Evolutionary conservation across 2,329 filamentous ascomycete species (phyloP), one percentile per base, ranked within the genome.

Genomic region (Claviceps capensis): DNA sequence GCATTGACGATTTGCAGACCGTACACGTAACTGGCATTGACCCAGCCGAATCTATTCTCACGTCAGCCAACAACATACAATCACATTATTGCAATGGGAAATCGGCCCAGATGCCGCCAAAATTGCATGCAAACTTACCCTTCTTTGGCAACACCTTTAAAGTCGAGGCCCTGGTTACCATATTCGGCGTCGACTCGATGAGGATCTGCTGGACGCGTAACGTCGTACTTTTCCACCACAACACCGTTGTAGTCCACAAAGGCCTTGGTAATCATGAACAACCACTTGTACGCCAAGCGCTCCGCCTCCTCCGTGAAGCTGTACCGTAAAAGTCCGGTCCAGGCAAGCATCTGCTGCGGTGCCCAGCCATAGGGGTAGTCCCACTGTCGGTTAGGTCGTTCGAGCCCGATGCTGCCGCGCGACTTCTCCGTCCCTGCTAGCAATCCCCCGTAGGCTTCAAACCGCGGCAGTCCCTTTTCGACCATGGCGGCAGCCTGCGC

Each of bases 161-260:
- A 96, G 65, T 96, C 88, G 48, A 86, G 74, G 2, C 93, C 93
- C 67, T 98, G 93, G 68, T 98, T 98, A 6, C 93, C 93, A 64
- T 98, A 98, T 70, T 98, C 93, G 53, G 91, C 93, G 67, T 94
- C 88, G 13, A 97, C 93, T 56, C 86, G 84, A 69, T 97, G 93
- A 40, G 93, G 90, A 62, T 95, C 90, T 52, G 90, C 82, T 5
- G 86, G 83, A 52, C 88, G 76, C 19, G 91, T 97, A 54, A 98
- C 93, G 68, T 98, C 88, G 72, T 98, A 98, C 72, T 98, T 98
- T 70, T 98, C 93, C 5, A 97, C 93, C 1, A 98, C 91, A 8
- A 96, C 89, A 41, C 93, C 93, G 64, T 97, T 97, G 75, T 91
- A 97, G 67, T 98, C 91, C 55, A 96, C 90, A 71, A 97, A 97